Conservation (phyloP, 495 filamentous ascomycete species). For the Talaromyces stipitatus region DNA sequence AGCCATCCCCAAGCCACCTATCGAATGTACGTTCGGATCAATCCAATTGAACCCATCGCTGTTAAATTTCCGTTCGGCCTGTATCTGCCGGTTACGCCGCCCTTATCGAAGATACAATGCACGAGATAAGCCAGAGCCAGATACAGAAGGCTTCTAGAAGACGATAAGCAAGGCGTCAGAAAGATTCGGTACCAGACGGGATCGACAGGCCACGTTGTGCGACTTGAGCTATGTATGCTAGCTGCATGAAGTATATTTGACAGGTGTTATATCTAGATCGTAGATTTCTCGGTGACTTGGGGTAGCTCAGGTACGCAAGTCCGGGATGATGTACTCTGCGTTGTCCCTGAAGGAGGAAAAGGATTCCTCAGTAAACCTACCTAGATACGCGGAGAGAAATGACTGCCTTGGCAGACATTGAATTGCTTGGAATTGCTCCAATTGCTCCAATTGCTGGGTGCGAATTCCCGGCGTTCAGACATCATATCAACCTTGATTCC, state of each 20-base stretch:
- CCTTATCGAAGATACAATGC: not conserved
- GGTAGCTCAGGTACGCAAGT: too few species aligned
- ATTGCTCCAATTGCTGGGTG: too few species aligned
- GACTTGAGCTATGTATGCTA: not conserved
- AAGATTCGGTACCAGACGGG: not conserved
- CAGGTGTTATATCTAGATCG: too few species aligned
- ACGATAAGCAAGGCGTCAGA: not conserved
- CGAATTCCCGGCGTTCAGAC: too few species aligned
- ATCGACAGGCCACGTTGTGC: not conserved
- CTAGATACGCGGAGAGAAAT: too few species aligned
- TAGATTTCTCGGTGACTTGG: too few species aligned
- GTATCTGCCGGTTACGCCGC: not conserved
- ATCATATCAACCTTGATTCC: too few species aligned
- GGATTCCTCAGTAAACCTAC: too few species aligned
- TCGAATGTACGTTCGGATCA: not conserved
- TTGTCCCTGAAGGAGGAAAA: too few species aligned
- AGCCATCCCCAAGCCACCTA: not conserved
- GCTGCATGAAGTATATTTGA: not conserved
- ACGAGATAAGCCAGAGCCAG: not conserved
- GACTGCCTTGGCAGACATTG: too few species aligned
- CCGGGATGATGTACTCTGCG: too few species aligned
- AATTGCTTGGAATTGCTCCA: too few species aligned
- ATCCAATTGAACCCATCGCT: not conserved
- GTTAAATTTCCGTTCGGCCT: not conserved
- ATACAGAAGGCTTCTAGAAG: not conserved